phyloP scores from a whole-genome alignment of 2,329 filamentous ascomycete species.

The Eurotiales sp. region DNA sequence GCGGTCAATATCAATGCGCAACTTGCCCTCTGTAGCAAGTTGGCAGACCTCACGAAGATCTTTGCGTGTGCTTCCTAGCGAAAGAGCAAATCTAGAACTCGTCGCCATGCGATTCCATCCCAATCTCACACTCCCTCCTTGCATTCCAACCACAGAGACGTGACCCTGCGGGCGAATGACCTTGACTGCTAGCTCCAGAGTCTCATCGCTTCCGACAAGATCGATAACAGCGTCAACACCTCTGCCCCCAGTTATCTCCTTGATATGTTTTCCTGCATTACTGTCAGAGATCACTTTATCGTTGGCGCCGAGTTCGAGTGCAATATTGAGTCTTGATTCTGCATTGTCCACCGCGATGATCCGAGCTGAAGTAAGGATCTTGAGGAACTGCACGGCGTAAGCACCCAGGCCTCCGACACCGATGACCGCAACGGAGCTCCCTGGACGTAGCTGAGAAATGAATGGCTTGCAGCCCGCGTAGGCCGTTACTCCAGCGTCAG shows the following conservation, averaged over 20 bases:
- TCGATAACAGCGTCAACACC: conserved; percentile 16
- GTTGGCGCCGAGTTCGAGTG: conserved; percentile 13
- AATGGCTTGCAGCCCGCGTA: conserved; percentile 14
- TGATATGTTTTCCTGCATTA: conserved; percentile 7
- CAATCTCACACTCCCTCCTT: conserved; percentile 14
- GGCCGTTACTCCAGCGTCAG: conserved; percentile 17
- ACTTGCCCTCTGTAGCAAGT: conserved; percentile 11
- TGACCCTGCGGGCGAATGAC: conserved; percentile 12
- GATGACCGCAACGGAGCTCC: conserved; percentile 12
- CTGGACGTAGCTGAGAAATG: conserved; percentile 12
- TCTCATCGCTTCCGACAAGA: conserved; percentile 15
- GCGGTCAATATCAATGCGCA: conserved; percentile 16
- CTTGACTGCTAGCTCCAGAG: conserved; percentile 10
- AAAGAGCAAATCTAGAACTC: conserved; percentile 16
- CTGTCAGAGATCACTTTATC: conserved; percentile 9
- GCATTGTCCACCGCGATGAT: conserved; percentile 15
- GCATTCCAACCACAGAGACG: conserved; percentile 16
- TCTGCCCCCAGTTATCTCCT: conserved; percentile 14
- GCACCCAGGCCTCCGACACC: conserved; percentile 15
- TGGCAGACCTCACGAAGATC: conserved; percentile 17
- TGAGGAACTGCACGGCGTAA: conserved; percentile 15
- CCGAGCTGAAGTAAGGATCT: conserved; percentile 6
- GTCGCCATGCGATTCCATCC: conserved; percentile 19
- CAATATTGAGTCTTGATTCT: conserved; percentile 10
- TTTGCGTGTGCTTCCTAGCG: conserved; percentile 14